A percentile compares a stretch with the other conserved stretches of the same genome.
phyloP scores from a whole-genome alignment of 352 stramenopile species.

The Detonula confervacea region DNA sequence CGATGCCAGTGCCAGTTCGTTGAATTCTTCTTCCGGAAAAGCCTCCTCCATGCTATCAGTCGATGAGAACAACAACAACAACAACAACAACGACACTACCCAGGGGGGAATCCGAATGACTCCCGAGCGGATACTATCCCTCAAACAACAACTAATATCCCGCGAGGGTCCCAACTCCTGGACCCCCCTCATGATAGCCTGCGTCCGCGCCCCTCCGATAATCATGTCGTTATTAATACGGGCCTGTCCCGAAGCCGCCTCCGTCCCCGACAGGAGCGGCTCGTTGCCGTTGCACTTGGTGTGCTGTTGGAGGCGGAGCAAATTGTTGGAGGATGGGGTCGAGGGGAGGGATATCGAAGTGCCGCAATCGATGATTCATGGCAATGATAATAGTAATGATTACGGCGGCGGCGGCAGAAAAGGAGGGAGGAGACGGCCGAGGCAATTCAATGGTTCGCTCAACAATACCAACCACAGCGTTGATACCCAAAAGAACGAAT shows the following conservation, averaged over 20 bases:
- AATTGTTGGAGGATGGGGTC: neutral
- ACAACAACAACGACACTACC: neutral
- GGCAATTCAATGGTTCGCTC: neutral
- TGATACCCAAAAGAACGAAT: constrained; percentile 17
- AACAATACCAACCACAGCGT: too few relatives aligned
- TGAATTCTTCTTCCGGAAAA: too few relatives aligned
- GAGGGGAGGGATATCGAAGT: neutral
- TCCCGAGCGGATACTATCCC: neutral
- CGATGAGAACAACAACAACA: too few relatives aligned
- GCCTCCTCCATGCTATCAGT: neutral
- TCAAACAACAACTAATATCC: constrained; percentile 23
- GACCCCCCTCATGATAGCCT: constrained; percentile 58
- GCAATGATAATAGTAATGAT: neutral
- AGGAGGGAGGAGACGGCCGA: constrained; percentile 10
- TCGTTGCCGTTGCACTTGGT: constrained; percentile 48
- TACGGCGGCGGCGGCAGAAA: too few relatives aligned
- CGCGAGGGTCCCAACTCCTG: constrained; percentile 35
- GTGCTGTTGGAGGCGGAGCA: constrained; percentile 8
- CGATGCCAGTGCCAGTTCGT: neutral
- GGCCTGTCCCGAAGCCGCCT: constrained; percentile 31
- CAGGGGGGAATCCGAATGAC: neutral
- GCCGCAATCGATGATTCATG: neutral
- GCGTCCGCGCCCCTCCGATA: constrained; percentile 19
- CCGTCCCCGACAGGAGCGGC: constrained; percentile 43
- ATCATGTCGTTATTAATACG: constrained; percentile 38